These are phyloP conservation scores for Ustanciosporium gigantosporum DNA, from an alignment of 1,284 basidiomycete genomes.

Conservation along the genomic window DNA sequence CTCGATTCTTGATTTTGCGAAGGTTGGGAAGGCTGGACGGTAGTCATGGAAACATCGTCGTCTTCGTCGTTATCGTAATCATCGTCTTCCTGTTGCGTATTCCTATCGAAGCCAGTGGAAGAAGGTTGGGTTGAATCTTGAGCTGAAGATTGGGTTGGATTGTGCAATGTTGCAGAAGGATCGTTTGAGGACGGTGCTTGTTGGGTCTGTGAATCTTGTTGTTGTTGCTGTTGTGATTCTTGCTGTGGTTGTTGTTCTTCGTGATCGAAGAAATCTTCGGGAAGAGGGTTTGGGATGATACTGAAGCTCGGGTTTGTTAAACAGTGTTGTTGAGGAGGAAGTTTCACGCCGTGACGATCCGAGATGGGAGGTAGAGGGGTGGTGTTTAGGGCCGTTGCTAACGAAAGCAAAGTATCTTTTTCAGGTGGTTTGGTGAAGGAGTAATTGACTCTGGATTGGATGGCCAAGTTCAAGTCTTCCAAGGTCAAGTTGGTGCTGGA, in stretches of 20 bases:
- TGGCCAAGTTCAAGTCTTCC: slow-evolving; percentile 87
- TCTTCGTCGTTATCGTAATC: slow-evolving; percentile 12
- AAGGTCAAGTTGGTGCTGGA: slow-evolving; percentile 66
- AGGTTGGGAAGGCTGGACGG: slow-evolving; percentile 14
- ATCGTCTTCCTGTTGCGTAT: slow-evolving; percentile 8
- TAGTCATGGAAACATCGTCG: slow-evolving; percentile 23
- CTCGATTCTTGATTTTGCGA: slow-evolving; percentile 2
- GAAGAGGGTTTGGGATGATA: slow-evolving; percentile 82
- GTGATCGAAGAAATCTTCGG: slow-evolving; percentile 54
- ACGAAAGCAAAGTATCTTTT: slow-evolving; percentile 87
- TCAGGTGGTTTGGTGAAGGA: slow-evolving; percentile 90
- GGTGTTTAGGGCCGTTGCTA: slow-evolving; percentile 88
- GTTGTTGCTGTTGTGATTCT: background rate
- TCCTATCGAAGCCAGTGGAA: background rate
- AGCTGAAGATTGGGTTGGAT: background rate
- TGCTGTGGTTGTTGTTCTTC: slow-evolving; percentile 6
- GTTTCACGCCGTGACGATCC: slow-evolving; percentile 90
- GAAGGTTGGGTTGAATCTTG: background rate
- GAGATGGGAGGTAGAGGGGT: slow-evolving; percentile 85
- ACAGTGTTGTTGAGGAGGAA: slow-evolving; percentile 80
- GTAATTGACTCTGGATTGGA: slow-evolving; percentile 90
- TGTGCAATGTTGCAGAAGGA: no score
- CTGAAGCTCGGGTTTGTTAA: slow-evolving; percentile 90
- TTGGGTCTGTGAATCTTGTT: background rate
- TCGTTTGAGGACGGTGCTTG: no score